These are phyloP conservation scores for Vicia sativa DNA, from an alignment of 306 rosid species.

Conservation along the genomic window DNA sequence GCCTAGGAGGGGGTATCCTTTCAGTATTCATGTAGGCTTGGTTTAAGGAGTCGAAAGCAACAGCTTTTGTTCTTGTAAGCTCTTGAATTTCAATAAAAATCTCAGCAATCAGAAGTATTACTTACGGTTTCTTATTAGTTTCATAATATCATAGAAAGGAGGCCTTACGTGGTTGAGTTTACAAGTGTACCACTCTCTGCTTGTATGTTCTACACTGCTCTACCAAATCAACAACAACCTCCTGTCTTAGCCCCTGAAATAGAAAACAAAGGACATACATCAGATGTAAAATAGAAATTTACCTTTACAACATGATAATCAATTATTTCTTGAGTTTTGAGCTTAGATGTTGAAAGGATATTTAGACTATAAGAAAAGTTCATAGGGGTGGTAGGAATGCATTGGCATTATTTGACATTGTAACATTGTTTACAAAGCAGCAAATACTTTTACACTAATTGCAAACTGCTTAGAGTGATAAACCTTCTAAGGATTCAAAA, in stretches of 20 bases:
- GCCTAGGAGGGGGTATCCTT: too few relatives aligned
- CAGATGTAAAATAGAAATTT: conserved; percentile 18
- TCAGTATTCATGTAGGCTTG: too few relatives aligned
- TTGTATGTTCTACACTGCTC: conserved; percentile 89
- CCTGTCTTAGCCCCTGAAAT: conserved; percentile 86
- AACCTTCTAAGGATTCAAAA: neutral
- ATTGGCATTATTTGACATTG: neutral
- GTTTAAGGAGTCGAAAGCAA: neutral
- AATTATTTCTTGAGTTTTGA: conserved; percentile 6
- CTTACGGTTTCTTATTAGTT: too few relatives aligned
- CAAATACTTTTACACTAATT: too few relatives aligned
- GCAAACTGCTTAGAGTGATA: too few relatives aligned
- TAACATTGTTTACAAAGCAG: neutral
- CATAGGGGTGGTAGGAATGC: conserved; percentile 6
- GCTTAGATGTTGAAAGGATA: conserved; percentile 9
- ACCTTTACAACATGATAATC: conserved; percentile 23
- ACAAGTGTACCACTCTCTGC: conserved; percentile 98
- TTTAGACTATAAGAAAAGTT: conserved; percentile 20
- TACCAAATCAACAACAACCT: conserved; percentile 93
- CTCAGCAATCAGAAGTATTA: conserved; percentile 1
- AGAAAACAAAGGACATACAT: conserved; percentile 25
- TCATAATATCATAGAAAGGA: conserved; percentile 20
- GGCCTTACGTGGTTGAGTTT: conserved; percentile 88
- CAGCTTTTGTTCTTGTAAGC: neutral
- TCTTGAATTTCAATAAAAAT: neutral